Evolutionary conservation across 768 basidiomycete species (phyloP).

Genomic region (Suillus subalutaceus): DNA sequence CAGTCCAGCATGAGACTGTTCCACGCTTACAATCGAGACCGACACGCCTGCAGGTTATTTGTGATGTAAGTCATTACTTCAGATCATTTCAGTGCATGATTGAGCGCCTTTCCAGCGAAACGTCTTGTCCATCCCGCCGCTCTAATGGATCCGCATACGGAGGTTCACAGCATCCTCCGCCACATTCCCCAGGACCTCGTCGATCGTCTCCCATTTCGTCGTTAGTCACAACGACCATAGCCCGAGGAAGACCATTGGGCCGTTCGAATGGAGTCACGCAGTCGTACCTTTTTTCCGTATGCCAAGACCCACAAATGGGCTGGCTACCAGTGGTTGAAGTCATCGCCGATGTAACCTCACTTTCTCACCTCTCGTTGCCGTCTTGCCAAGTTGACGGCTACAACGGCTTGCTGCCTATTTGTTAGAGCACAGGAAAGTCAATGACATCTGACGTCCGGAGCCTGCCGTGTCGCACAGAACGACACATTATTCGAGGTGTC

Average conservation of each 20-base stretch:
- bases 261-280: neutral
- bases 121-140: neutral
- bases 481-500: neutral
- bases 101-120: neutral
- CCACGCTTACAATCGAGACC: too few species aligned
- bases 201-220: neutral
- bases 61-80: neutral
- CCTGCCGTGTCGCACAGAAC: neutral
- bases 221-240: neutral
- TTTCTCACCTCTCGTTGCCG: neutral
- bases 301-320: neutral
- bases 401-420: neutral
- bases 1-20: too few species aligned
- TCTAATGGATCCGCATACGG: neutral
- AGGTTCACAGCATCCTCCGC: neutral
- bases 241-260: neutral
- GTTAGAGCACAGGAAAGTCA: neutral
- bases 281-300: neutral
- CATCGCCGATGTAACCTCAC: neutral
- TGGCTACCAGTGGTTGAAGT: neutral
- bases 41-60: neutral
- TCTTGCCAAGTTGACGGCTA: neutral
- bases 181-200: neutral
- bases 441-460: neutral
- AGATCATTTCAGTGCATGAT: neutral